A percentile compares a stretch with the other conserved stretches of the same genome.
These are phyloP conservation scores for Colletotrichum sp. DNA, from an alignment of 2,329 filamentous ascomycete genomes.

Conservation along the genomic window DNA sequence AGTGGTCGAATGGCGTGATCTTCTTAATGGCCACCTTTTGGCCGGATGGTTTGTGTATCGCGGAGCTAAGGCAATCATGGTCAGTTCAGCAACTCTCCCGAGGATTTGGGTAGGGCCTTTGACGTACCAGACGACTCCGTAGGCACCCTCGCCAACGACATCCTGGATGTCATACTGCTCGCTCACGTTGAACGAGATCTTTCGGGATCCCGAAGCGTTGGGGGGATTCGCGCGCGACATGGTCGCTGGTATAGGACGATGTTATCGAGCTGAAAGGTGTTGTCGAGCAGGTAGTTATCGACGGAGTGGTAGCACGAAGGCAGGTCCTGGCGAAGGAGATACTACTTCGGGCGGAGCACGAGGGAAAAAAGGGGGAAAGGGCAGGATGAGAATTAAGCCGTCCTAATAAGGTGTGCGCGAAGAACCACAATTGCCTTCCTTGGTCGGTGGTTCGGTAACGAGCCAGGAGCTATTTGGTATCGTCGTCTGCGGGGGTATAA, in stretches of 20 bases:
- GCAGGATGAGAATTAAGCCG: conserved; percentile 11
- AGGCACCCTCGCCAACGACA: conserved; percentile 97
- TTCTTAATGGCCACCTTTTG: conserved; percentile 99
- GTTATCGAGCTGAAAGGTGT: background rate
- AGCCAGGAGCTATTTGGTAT: conserved; percentile 1
- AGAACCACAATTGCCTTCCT: conserved; percentile 15
- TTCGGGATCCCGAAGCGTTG: conserved; percentile 72
- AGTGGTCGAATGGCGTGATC: conserved; percentile 98
- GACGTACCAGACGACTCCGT: conserved; percentile 95
- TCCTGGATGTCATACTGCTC: conserved; percentile 99
- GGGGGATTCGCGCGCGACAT: conserved; percentile 65
- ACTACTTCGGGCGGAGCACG: conserved; percentile 4
- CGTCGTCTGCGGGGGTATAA: conserved; percentile 11
- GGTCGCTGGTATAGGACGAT: conserved; percentile 23
- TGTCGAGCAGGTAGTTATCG: conserved; percentile 1
- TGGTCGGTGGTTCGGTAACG: conserved; percentile 6
- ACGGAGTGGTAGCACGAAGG: background rate
- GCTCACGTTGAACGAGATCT: conserved; percentile 99
- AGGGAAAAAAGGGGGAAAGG: background rate
- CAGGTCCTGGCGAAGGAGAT: conserved; percentile 11
- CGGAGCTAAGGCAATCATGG: conserved; percentile 68
- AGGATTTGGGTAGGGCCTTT: background rate
- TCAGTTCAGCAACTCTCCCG: background rate
- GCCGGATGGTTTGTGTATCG: conserved; percentile 95
- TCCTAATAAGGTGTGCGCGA: conserved; percentile 1